Conservation (phyloP, 2,329 filamentous ascomycete species). For the Aspergillus glaucus region DNA sequence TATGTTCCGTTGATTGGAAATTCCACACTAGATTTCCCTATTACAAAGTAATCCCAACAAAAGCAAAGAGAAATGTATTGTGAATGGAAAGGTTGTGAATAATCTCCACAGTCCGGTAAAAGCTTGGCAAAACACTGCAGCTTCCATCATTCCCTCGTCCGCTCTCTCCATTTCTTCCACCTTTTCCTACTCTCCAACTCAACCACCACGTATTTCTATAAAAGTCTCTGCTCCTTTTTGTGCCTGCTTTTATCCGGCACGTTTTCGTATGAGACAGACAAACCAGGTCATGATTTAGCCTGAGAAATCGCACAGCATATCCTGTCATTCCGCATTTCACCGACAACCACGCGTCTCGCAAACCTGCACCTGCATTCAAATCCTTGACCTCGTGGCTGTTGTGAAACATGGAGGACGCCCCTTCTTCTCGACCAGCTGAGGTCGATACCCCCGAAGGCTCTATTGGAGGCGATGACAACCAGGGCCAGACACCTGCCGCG, state of each 20-base stretch:
- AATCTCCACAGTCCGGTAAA: neutral
- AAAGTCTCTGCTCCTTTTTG: neutral
- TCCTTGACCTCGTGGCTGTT: constrained; percentile 1
- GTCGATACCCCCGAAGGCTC: constrained; percentile 35
- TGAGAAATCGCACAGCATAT: neutral
- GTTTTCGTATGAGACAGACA: neutral
- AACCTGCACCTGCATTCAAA: neutral
- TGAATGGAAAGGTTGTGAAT: neutral
- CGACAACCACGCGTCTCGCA: neutral
- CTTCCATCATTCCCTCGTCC: neutral
- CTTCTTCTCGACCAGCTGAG: constrained; percentile 25
- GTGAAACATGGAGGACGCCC: constrained; percentile 20
- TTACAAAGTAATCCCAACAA: neutral
- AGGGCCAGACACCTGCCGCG: constrained; percentile 17
- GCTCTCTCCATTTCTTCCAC: neutral
- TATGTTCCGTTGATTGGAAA: neutral
- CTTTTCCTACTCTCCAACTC: neutral
- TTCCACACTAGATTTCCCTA: neutral
- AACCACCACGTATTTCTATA: neutral
- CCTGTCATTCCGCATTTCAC: neutral
- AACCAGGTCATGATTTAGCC: neutral
- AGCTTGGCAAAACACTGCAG: neutral
- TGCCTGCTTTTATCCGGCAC: neutral
- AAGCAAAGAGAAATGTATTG: neutral
- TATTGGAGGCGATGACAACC: constrained; percentile 29